A percentile compares a stretch with the other conserved stretches of the same genome.
phyloP scores from a whole-genome alignment of 768 basidiomycete genomes.

The Rhizopogon vinicolor region DNA sequence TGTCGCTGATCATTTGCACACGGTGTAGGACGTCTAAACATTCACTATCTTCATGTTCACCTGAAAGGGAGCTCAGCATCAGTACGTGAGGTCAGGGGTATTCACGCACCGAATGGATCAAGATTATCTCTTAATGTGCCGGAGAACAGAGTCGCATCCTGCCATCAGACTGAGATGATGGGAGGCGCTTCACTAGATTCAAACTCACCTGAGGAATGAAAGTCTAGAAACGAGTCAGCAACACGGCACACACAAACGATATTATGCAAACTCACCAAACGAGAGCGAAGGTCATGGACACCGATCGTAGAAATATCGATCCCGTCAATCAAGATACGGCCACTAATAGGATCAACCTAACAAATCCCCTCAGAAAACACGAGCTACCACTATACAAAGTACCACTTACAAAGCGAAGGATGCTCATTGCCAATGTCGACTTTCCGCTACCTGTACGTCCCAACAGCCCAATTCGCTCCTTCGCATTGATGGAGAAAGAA shows the following conservation, averaged over 20 bases:
- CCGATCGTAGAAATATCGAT: slow-evolving; percentile 87
- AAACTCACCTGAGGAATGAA: slow-evolving; percentile 58
- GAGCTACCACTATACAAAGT: neutral
- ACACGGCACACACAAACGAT: slow-evolving; percentile 2
- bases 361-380: neutral
- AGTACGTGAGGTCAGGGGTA: neutral
- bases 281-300: slow-evolving; percentile 75
- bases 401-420: slow-evolving; percentile 71
- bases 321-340: slow-evolving; percentile 80
- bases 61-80: slow-evolving; percentile 25
- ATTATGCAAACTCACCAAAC: slow-evolving; percentile 45
- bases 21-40: slow-evolving; percentile 78
- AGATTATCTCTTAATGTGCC: slow-evolving; percentile 74
- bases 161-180: neutral
- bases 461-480: slow-evolving; percentile 74
- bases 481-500: slow-evolving; percentile 66
- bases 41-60: slow-evolving; percentile 74
- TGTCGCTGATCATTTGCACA: slow-evolving; percentile 69
- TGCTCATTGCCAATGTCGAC: slow-evolving; percentile 81
- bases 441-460: slow-evolving; percentile 84
- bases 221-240: slow-evolving; percentile 38
- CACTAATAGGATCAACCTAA: slow-evolving; percentile 69
- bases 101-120: slow-evolving; percentile 57
- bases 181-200: neutral
- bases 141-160: slow-evolving; percentile 74